phyloP scores from a whole-genome alignment of 768 basidiomycete genomes.

The Rhodotorula kratochvilovae region DNA sequence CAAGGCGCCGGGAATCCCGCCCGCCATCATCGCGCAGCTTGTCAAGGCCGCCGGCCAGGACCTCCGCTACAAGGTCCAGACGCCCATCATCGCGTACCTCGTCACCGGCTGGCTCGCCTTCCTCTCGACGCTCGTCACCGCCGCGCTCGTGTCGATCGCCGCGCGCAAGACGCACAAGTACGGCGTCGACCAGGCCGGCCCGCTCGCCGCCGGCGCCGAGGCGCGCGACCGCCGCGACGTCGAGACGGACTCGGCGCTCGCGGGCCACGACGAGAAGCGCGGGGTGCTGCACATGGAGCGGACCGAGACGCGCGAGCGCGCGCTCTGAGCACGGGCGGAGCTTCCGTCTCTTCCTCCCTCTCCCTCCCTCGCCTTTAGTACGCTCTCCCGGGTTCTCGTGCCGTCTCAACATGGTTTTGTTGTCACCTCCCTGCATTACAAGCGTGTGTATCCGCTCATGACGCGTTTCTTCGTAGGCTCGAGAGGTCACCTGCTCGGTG shows the following conservation, averaged over 20 bases:
- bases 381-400: too few relatives aligned
- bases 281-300: background rate
- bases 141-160: conserved; percentile 28
- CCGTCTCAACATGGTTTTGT: too few relatives aligned
- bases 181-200: conserved; percentile 6
- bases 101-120: conserved; percentile 31
- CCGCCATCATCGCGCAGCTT: conserved; percentile 3
- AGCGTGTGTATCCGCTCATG: too few relatives aligned
- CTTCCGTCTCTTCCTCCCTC: too few relatives aligned
- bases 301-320: background rate
- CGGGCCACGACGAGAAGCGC: background rate
- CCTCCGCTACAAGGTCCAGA: conserved; percentile 6
- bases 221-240: background rate
- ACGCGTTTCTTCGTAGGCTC: too few relatives aligned
- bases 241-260: background rate
- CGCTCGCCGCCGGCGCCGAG: background rate
- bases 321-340: background rate
- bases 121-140: conserved; percentile 20
- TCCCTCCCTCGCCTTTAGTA: too few relatives aligned
- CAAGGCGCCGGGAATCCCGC: conserved; percentile 15
- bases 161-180: conserved; percentile 35
- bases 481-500: too few relatives aligned
- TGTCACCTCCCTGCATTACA: too few relatives aligned
- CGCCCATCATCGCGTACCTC: background rate
- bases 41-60: conserved; percentile 9